These are phyloP conservation scores for Leccinum sublutescens DNA, from an alignment of 768 basidiomycete species.

Conservation along the genomic window DNA sequence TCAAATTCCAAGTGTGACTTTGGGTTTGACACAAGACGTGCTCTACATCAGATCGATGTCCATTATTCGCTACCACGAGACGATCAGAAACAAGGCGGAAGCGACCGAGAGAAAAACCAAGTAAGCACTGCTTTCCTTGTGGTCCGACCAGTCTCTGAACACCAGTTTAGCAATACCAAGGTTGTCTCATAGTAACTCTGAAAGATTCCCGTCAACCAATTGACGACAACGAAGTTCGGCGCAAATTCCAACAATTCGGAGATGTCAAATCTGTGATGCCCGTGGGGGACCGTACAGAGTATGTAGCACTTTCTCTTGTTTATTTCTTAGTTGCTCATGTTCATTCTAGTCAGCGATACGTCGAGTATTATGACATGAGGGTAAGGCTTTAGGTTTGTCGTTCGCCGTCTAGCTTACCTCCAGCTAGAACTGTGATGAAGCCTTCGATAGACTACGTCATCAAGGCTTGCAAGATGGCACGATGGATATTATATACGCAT, in stretches of 20 bases:
- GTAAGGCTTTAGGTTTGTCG: slow-evolving; percentile 39
- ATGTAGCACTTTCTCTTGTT: slow-evolving; percentile 15
- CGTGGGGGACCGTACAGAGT: slow-evolving; percentile 64
- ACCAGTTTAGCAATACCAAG: slow-evolving; percentile 64
- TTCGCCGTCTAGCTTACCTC: slow-evolving; percentile 8
- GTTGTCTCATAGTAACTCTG: slow-evolving; percentile 77
- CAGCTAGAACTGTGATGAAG: slow-evolving; percentile 68
- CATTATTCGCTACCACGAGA: slow-evolving; percentile 95
- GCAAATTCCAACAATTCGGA: slow-evolving; percentile 86
- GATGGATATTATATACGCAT: slow-evolving; percentile 84
- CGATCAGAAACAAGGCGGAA: slow-evolving; percentile 62
- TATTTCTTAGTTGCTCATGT: slow-evolving; percentile 3
- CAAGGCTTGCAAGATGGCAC: slow-evolving; percentile 81
- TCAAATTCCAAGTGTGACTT: neutral
- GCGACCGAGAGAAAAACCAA: slow-evolving; percentile 77
- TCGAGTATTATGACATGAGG: slow-evolving; percentile 92
- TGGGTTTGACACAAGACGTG: slow-evolving; percentile 6
- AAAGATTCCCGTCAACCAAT: slow-evolving; percentile 70
- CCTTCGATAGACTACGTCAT: slow-evolving; percentile 77
- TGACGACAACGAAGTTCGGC: slow-evolving; percentile 81
- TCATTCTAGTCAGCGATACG: slow-evolving; percentile 69
- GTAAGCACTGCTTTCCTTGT: slow-evolving; percentile 36
- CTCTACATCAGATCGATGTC: slow-evolving; percentile 79
- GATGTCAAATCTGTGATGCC: slow-evolving; percentile 81
- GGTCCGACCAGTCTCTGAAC: slow-evolving; percentile 8